Conservation (phyloP, 1,284 basidiomycete species). For the Tylopilus orsonianus region DNA sequence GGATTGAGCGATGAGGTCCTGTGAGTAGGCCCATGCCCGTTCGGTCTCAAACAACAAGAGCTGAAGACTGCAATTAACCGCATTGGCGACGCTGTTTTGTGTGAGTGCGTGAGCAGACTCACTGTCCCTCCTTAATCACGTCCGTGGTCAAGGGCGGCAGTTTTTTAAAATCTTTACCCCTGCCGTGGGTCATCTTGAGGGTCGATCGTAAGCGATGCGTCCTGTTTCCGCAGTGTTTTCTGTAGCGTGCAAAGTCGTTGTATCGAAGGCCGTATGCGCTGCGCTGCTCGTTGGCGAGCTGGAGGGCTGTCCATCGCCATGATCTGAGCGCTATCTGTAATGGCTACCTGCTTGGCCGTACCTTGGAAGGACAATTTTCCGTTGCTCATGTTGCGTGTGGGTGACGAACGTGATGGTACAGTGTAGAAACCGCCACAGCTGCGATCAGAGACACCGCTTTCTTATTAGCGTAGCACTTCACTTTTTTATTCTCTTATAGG, state of each 20-base stretch:
- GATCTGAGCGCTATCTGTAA: conserved; percentile 2
- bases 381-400: conserved; percentile 25
- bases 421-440: conserved; percentile 22
- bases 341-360: conserved; percentile 22
- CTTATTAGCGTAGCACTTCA: conserved; percentile 5
- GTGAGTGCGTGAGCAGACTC: conserved; percentile 37
- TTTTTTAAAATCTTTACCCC: conserved; percentile 88
- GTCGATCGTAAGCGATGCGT: conserved; percentile 85
- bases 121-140: conserved; percentile 79
- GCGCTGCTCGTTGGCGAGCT: conserved; percentile 85
- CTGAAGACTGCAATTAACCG: conserved; percentile 57
- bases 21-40: conserved; percentile 88
- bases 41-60: conserved; percentile 87
- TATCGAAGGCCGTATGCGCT: conserved; percentile 89
- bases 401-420: conserved; percentile 23
- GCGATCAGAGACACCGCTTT: conserved; percentile 17
- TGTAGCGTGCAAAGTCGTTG: conserved; percentile 77
- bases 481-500: conserved; percentile 10
- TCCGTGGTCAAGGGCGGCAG: conserved; percentile 63
- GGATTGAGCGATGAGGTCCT: conserved; percentile 68
- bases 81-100: background rate
- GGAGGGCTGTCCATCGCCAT: conserved; percentile 55
- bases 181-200: conserved; percentile 85
- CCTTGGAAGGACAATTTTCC: conserved; percentile 36
- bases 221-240: conserved; percentile 89